Base-by-base conservation (phyloP, 2,329 filamentous ascomycete genomes). In the Neopestalotiopsis clavispora region DNA sequence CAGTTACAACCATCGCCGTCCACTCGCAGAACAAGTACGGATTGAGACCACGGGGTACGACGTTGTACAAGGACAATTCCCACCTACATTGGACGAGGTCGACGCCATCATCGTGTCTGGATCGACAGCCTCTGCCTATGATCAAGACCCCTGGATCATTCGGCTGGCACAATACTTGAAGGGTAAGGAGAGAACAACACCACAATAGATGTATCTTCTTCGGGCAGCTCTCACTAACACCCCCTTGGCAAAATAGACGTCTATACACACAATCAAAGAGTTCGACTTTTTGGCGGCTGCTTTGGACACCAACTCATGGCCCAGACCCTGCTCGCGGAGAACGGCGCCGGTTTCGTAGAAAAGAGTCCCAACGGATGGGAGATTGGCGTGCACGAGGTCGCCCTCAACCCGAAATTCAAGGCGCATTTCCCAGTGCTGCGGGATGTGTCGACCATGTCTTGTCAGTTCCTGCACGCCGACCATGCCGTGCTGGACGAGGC, bases 261-360 rank as follows among this genome's bases (percentile, higher is more conserved):
- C 32, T 67, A 69, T 34, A 56, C 52, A 32, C 60, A 66, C 10
- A 17, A 61, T 17, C 65, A 64, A 30, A 58, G 59, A 32, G 58
- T 69, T 32, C 45, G 57, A 30, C 58, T 69, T 5, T 69, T 69
- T 17, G 67, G 67, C 32, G 62, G 67, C 56, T 69, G 67, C 42
- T 69, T 69, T 20, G 67, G 67, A 12, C 67, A 69, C 28, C 67
- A 69, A 57, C 14, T 69, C 23, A 62, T 69, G 28, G 67, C 58
- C 10, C 67, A 69, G 17, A 59, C 42, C 1, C 57, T 69, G n/a
- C 64, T 69, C 17, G 40, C 38, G 4, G 58, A 69, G 6, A 56
- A 62, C 6, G 64, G 67, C 12, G 67, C 32, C 23, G 23, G 23
- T 2, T 17, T 30, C 10, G 67, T 69, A 4, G n/a, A 69, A 49